A percentile compares a stretch with the other conserved stretches of the same genome.
These are phyloP conservation scores for Sporothrix phasma DNA, from an alignment of 2,329 filamentous ascomycete species.

Conservation along the genomic window DNA sequence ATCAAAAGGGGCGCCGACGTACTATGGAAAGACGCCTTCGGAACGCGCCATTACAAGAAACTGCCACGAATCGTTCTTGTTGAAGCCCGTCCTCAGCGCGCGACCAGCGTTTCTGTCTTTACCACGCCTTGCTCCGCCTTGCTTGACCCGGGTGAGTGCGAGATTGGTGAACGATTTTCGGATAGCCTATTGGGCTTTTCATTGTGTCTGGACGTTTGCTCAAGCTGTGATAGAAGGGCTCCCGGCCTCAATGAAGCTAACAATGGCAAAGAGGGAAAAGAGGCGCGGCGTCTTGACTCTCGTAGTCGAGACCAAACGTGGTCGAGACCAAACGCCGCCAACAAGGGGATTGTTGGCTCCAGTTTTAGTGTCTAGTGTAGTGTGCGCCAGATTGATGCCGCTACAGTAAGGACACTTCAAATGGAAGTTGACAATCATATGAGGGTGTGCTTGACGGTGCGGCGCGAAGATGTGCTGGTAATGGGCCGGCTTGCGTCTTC, in stretches of 20 bases:
- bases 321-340: too few relatives aligned
- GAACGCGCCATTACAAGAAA: too few relatives aligned
- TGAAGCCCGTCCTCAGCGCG: neutral
- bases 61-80: neutral
- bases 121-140: too few relatives aligned
- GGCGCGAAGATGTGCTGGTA: too few relatives aligned
- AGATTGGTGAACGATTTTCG: neutral
- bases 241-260: neutral
- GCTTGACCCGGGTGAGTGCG: too few relatives aligned
- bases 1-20: too few relatives aligned
- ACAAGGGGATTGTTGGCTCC: too few relatives aligned
- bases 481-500: neutral
- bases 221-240: neutral
- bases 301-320: neutral
- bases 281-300: neutral
- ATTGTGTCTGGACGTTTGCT: neutral
- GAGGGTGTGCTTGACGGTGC: neutral
- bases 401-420: neutral
- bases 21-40: too few relatives aligned
- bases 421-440: too few relatives aligned
- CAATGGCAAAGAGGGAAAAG: neutral
- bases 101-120: too few relatives aligned
- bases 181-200: too few relatives aligned
- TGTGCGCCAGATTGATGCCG: neutral
- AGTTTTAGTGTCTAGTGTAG: too few relatives aligned